Evolutionary conservation across 192 early-diverging fungal genomes (phyloP).

Genomic region (Thamnidium elegans): DNA sequence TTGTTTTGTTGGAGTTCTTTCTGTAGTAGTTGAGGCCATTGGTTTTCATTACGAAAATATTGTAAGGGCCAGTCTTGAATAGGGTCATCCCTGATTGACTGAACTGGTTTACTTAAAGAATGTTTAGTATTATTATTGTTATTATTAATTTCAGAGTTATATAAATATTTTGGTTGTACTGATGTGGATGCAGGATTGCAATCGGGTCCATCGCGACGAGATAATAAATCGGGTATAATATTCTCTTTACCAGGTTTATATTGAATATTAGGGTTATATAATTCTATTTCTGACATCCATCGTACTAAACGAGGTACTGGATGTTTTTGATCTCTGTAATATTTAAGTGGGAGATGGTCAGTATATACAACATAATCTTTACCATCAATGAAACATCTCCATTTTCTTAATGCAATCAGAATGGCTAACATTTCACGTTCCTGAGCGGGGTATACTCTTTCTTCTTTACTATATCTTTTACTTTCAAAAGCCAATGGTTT

Average conservation of each 20-base stretch:
- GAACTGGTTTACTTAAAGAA: not conserved
- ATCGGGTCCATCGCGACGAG: not conserved
- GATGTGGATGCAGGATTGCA: not conserved
- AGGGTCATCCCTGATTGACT: not conserved
- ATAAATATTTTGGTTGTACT: conserved; percentile 1
- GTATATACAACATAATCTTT: not conserved
- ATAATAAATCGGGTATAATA: not conserved
- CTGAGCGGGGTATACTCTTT: conserved; percentile 30
- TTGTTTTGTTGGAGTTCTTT: not conserved
- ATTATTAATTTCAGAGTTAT: not conserved
- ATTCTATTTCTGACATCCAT: conserved; percentile 15
- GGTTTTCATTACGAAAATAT: not conserved
- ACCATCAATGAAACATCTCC: conserved; percentile 15
- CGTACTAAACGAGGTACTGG: not conserved
- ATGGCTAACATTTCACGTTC: conserved; percentile 13
- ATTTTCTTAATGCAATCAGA: conserved; percentile 10
- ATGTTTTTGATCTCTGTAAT: not conserved
- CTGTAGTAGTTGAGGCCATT: not conserved
- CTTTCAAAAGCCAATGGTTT: conserved; percentile 36
- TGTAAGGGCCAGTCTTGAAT: not conserved
- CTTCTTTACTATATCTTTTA: conserved; percentile 24
- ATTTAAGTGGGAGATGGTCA: conserved; percentile 14
- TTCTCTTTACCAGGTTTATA: conserved; percentile 18
- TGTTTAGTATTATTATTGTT: not conserved
- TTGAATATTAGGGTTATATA: conserved; percentile 13